Percentiles rank a stretch among this genome's conserved stretches.
Evolutionary conservation across 345 rosid genomes (phyloP).

Genomic region (Syzygium aromaticum): DNA sequence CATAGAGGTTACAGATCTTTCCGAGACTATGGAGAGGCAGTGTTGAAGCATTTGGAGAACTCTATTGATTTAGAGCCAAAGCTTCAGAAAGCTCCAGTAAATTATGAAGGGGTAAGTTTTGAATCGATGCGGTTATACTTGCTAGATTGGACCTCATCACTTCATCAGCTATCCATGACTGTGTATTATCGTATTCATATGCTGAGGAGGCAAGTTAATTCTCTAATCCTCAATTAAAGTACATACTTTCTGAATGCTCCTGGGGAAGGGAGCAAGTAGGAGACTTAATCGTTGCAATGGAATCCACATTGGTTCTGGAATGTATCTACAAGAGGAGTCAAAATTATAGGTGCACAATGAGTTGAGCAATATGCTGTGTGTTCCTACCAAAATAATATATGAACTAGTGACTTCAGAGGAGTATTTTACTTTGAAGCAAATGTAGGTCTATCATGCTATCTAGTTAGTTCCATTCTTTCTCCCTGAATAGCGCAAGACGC

Average conservation of each 20-base stretch:
- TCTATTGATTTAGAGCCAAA: slow-evolving; percentile 39
- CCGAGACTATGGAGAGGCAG: slow-evolving; percentile 85
- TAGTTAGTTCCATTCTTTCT: not conserved
- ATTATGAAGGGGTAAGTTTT: slow-evolving; percentile 75
- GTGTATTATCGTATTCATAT: not conserved
- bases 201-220: not conserved
- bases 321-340: not conserved
- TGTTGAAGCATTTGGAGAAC: slow-evolving; percentile 62
- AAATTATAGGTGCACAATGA: not conserved
- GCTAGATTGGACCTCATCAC: not conserved
- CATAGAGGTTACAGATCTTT: slow-evolving; percentile 48
- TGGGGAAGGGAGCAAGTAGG: not conserved
- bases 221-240: not conserved
- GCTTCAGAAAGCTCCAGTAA: slow-evolving; percentile 78
- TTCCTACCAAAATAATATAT: not conserved
- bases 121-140: not conserved
- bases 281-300: not conserved
- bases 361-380: not conserved
- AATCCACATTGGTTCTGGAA: not conserved
- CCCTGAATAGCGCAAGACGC: not conserved
- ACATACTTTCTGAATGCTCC: not conserved
- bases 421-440: not conserved
- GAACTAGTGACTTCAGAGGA: not conserved
- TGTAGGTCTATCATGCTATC: not conserved
- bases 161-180: not conserved